Evolutionary conservation across 2,329 filamentous ascomycete species (phyloP), one percentile per base, ranked within the genome.

Genomic region (Fusarium sp.): DNA sequence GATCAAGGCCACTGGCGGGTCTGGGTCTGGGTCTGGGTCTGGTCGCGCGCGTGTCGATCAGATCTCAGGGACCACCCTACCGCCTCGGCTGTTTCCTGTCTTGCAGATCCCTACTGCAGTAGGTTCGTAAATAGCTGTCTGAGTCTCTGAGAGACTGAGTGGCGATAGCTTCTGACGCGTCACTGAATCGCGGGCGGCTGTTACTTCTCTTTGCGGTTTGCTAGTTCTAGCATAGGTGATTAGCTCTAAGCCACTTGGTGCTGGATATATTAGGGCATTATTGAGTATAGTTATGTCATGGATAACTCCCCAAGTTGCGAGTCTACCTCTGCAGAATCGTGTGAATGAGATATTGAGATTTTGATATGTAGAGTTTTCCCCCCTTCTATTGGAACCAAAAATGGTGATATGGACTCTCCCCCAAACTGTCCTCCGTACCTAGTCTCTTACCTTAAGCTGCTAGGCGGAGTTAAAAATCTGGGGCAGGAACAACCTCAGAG

Each of bases 41-140:
- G n/a, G 61, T 74, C 64, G 63, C 58, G 65, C 72, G 66, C 52
- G 60, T 74, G 68, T 75, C 73, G 73, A 75, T 75, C 73, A 61
- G 73, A 75, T 75, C 73, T 75, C 70, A 73, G 71, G 71, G 73
- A 72, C 73, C 68, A 71, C 70, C 68, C 55, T 65, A 53, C 69
- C 68, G 55, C 68, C 66, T 71, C 65, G 65, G 65, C 61, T 73
- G 47, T 67, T 61, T 66, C 73, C 69, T 72, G 66, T 66, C 52
- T 59, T 35, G 54, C 37, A 57, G 59, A 73, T 66, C 70, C 63
- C 68, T 73, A 62, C 66, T 64, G 28, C 35, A 68, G 50, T 52
- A 56, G 28, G 53, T 57, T 59, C 58, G 52, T 35, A 47, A 52
- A 58, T 50, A 43, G 50, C 33, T 48, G 54, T 54, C 63, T 66